These are phyloP conservation scores for Colletotrichum truncatum DNA, from an alignment of 2,329 filamentous ascomycete species.

Conservation along the genomic window DNA sequence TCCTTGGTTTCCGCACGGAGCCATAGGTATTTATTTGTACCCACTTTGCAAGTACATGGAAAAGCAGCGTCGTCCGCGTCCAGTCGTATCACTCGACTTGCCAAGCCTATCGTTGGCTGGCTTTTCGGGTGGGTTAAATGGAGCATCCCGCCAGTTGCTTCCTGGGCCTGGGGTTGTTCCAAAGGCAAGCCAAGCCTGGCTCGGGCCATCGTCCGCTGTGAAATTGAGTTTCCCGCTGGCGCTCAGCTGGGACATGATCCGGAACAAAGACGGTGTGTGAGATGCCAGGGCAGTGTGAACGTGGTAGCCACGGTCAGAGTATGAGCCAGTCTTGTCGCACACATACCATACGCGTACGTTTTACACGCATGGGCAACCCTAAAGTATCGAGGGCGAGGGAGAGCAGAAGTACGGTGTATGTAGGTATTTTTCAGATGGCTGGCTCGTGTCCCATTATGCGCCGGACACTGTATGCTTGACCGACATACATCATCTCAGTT, in stretches of 20 bases:
- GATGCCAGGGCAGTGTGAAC: background rate
- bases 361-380: too few species aligned
- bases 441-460: background rate
- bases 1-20: conserved; percentile 16
- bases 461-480: background rate
- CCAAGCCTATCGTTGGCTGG: conserved; percentile 23
- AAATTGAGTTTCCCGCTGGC: conserved; percentile 29
- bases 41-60: background rate
- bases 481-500: background rate
- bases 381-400: too few species aligned
- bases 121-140: conserved; percentile 27
- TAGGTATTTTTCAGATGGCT: background rate
- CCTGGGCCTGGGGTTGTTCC: conserved; percentile 28
- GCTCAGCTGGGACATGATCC: conserved; percentile 27
- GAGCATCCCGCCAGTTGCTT: conserved; percentile 17
- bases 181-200: conserved; percentile 23
- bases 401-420: background rate
- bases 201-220: conserved; percentile 18
- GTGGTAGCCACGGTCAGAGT: background rate
- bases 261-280: conserved; percentile 26
- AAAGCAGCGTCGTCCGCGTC: background rate
- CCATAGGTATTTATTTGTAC: conserved; percentile 2
- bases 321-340: background rate
- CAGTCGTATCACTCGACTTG: conserved; percentile 26
- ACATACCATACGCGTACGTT: background rate